These are phyloP conservation scores for Alternaria burnsii DNA, from an alignment of 2,329 filamentous ascomycete species.

Conservation along the genomic window DNA sequence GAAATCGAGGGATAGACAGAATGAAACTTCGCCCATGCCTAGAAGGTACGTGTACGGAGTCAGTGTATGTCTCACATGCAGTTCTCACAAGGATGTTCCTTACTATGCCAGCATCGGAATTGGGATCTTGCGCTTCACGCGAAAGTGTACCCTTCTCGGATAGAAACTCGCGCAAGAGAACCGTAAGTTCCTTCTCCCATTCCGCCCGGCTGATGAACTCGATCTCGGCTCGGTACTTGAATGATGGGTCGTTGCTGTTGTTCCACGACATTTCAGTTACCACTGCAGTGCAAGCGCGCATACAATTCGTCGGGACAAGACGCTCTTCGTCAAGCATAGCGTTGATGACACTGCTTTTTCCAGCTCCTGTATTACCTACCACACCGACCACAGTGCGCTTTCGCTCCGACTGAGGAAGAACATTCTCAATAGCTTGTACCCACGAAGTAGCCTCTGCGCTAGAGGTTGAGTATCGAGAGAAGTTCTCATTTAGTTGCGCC, in stretches of 20 bases:
- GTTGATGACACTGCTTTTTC: slow-evolving; percentile 71
- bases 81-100: background rate
- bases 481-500: slow-evolving; percentile 40
- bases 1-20: slow-evolving; percentile 58
- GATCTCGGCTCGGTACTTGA: slow-evolving; percentile 63
- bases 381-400: slow-evolving; percentile 64
- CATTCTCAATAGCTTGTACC: slow-evolving; percentile 53
- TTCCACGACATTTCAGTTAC: slow-evolving; percentile 70
- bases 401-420: slow-evolving; percentile 51
- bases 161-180: slow-evolving; percentile 60
- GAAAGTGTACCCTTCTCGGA: slow-evolving; percentile 52
- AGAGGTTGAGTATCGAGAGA: slow-evolving; percentile 32
- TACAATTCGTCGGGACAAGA: slow-evolving; percentile 65
- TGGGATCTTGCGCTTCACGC: slow-evolving; percentile 51
- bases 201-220: slow-evolving; percentile 64
- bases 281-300: slow-evolving; percentile 69
- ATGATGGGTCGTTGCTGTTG: slow-evolving; percentile 47
- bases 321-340: slow-evolving; percentile 69
- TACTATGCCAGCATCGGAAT: background rate
- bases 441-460: slow-evolving; percentile 51
- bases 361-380: slow-evolving; percentile 68
- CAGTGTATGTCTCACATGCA: background rate
- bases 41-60: background rate
- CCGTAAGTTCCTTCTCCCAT: slow-evolving; percentile 62
- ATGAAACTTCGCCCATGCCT: slow-evolving; percentile 60